Base-by-base conservation (phyloP, 176 grass and related monocot species). In the Lolium perenne region DNA sequence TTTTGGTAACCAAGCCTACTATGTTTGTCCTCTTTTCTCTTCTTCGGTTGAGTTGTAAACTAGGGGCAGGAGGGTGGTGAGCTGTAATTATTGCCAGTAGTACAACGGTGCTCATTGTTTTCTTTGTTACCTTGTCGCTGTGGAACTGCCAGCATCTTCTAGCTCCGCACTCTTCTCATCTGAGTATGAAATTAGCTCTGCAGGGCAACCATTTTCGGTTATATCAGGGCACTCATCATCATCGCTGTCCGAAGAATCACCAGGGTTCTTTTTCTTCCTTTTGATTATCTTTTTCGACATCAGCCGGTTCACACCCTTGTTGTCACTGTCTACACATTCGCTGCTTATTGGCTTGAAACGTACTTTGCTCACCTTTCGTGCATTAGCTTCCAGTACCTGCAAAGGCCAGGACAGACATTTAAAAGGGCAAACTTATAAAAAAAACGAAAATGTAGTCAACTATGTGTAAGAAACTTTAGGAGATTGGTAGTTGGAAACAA, bases 331-430 rank as follows among this genome's bases (percentile, higher is more conserved):
- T 54, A 83, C 77, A 91, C 76, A 88, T 80, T 89, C 86, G 55
- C 84, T 91, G 74, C 72, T 91, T 85, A 95, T 89, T 87, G 91
- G 83, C 89, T 95, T 95, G 84, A 95, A 95, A 68, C 70, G 64
- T 18, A 95, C 88, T 87, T 95, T 95, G 18, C 68, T 45, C 20
- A 95, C 94, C 81, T 95, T 95, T 83, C 88, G 89, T 51, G 83
- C 94, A 73, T 91, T 93, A 85, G 86, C 94, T 85, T 91, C 88
- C 35, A 95, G 35, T 89, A 95, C 87, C 94, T 95, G 86, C 65
- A 62, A 10, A 86, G 7, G 20, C 23, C 71, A 64, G 12, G 38
- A 21, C 41, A 43, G 41, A 35, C 71, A 74, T 43, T 72, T 46
- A 49, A 54, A 84, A 47, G 2, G 32, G 35, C 1, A 63, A 23